Evolutionary conservation across 179 eudicot genomes (phyloP).

Genomic region (Sideroxylon spinosum): DNA sequence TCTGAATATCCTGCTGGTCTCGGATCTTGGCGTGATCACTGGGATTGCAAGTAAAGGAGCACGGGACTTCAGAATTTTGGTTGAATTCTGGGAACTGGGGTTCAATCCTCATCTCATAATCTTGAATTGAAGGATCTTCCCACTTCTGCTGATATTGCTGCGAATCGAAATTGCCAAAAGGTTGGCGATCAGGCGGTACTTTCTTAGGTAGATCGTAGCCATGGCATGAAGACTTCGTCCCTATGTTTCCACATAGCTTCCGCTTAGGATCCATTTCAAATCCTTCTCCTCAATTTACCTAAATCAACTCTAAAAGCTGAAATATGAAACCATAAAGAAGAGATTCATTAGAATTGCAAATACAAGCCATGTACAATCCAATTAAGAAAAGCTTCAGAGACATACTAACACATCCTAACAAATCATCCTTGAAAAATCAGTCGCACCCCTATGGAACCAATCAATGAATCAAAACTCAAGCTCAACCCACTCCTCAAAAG

Average conservation of each 20-base stretch:
- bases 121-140: conserved; percentile 47
- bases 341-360: not conserved
- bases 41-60: conserved; percentile 23
- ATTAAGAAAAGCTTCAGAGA: not conserved
- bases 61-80: conserved; percentile 29
- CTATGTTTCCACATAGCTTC: conserved; percentile 31
- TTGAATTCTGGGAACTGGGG: conserved; percentile 38
- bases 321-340: not conserved
- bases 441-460: too few relatives aligned
- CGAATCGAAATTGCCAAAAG: conserved; percentile 26
- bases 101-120: conserved; percentile 33
- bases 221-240: conserved; percentile 37
- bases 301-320: not conserved
- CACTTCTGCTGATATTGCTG: conserved; percentile 43
- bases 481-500: too few relatives aligned
- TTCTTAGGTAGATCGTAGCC: conserved; percentile 29
- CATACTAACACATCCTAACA: not conserved
- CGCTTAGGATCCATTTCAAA: conserved; percentile 43
- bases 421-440: not conserved
- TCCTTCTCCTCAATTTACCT: not conserved
- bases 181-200: conserved; percentile 31
- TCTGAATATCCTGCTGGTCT: conserved; percentile 35
- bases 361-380: not conserved
- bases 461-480: too few relatives aligned
- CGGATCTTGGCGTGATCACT: conserved; percentile 31